Evolutionary conservation across 495 filamentous ascomycete genomes (phyloP).

Genomic region (Tuber brumale): DNA sequence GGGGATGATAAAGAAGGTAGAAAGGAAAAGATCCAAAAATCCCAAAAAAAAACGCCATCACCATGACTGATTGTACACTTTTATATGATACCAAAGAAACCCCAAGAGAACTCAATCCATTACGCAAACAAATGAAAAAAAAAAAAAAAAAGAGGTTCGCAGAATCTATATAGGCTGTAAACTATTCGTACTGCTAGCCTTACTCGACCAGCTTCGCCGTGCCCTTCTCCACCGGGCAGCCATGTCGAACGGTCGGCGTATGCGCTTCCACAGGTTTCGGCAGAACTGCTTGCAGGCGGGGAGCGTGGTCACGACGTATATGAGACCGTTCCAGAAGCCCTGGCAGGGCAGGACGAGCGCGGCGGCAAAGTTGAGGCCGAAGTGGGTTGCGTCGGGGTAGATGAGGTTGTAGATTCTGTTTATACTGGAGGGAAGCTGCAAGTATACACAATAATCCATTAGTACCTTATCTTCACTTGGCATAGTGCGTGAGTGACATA

Average conservation of each 20-base stretch:
- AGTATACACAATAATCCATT: slow-evolving; percentile 7
- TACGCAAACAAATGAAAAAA: slow-evolving; percentile 3
- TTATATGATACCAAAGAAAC: not conserved
- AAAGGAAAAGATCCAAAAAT: not conserved
- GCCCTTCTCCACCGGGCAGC: not conserved
- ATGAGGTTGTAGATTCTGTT: slow-evolving; percentile 69
- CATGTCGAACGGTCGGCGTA: slow-evolving; percentile 11
- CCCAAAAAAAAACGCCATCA: slow-evolving; percentile 1
- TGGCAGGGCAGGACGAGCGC: slow-evolving; percentile 74
- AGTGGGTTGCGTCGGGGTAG: slow-evolving; percentile 49
- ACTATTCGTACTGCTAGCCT: slow-evolving; percentile 26
- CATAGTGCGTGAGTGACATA: slow-evolving; percentile 34
- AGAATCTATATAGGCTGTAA: slow-evolving; percentile 17
- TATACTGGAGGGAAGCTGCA: slow-evolving; percentile 63
- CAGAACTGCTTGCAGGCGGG: slow-evolving; percentile 37
- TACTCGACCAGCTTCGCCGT: slow-evolving; percentile 12
- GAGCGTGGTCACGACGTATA: slow-evolving; percentile 62
- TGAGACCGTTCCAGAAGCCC: slow-evolving; percentile 79
- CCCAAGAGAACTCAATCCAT: not conserved
- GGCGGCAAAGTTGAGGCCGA: slow-evolving; percentile 61
- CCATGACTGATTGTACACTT: not conserved
- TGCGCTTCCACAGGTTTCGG: slow-evolving; percentile 16
- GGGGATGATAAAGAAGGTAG: not conserved
- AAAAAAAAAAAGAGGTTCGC: not conserved
- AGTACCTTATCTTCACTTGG: slow-evolving; percentile 5